A percentile compares a stretch with the other conserved stretches of the same genome.
phyloP scores from a whole-genome alignment of 345 rosid genomes.

The Toxicodendron radicans region DNA sequence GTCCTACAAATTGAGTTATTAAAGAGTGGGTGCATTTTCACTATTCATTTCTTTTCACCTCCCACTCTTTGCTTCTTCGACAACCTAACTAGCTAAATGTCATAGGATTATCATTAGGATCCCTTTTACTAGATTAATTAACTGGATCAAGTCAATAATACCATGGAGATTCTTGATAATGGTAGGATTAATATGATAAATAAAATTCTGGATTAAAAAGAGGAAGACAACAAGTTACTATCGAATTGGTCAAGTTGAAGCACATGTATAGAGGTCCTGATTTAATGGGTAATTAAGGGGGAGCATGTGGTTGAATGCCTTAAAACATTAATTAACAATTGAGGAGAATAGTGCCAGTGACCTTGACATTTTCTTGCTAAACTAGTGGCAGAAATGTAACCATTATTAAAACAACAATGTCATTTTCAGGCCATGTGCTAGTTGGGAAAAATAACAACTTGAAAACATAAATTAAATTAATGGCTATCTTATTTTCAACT shows the following conservation, averaged over 20 bases:
- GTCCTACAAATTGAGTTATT: no score
- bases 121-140: no score
- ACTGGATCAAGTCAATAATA: no score
- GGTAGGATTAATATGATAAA: no score
- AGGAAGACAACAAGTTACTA: not conserved
- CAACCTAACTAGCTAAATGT: not conserved
- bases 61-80: not conserved
- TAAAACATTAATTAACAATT: not conserved
- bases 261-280: not conserved
- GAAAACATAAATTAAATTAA: no score
- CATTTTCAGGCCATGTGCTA: constrained; percentile 17
- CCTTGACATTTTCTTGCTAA: not conserved
- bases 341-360: not conserved
- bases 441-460: no score
- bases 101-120: not conserved
- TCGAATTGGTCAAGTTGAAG: constrained; percentile 8
- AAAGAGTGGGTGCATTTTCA: no score
- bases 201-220: no score
- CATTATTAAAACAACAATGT: not conserved
- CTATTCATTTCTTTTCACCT: not conserved
- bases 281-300: not conserved
- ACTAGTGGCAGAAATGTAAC: not conserved
- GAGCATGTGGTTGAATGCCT: constrained; percentile 1
- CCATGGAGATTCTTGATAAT: no score
- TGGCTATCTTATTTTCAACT: not conserved